Base-by-base conservation (phyloP, 1,284 basidiomycete species). In the Trichosporon inkin region DNA sequence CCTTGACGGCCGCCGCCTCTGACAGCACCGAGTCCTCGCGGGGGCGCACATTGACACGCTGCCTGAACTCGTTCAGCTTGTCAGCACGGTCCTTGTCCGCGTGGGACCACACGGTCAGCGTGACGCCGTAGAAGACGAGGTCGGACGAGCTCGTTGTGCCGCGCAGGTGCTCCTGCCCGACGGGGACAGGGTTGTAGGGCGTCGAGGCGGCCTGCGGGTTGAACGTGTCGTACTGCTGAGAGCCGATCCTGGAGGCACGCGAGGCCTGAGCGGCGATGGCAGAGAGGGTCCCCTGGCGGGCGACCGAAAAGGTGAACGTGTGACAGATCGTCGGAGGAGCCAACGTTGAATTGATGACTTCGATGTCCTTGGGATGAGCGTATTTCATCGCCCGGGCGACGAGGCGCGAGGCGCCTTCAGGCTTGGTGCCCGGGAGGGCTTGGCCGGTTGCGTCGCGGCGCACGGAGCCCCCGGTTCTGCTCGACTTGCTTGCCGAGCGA, bases 311-410 rank as follows among this genome's bases (percentile, higher is more conserved):
- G 4, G 90, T 89, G 78, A 98, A 98, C 0, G 87, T 88, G 78
- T 97, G 92, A 52, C 92, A 88, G 16, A 92, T 95, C 17, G 90
- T 90, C 1, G 91, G 87, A 4, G 92, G 92, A 67, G 93, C 89
- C 8, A 94, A 82, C 0, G 90, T 90, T 14, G 92, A 92, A 16
- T 92, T 90, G 73, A 96, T 88, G 63, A 98, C 89, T 74, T 98
- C 94, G 53, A 98, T 63, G 62, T 73, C 72, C 53, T 68, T 62
- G 2, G 73, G 70, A 64, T 73, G 70, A 36, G 71, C 68, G 37
- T 90, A 88, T 83, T 96, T 95, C 75, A 94, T 84, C 6, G 90
- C 86, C 75, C 94, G 93, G 57, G 88, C 88, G 53, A 93, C 82
- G 84, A 95, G 89, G 79, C 89, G 92, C 28, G 66, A 64, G 5